Evolutionary conservation across 2,329 filamentous ascomycete species (phyloP).

Genomic region (Xylogone sp.): DNA sequence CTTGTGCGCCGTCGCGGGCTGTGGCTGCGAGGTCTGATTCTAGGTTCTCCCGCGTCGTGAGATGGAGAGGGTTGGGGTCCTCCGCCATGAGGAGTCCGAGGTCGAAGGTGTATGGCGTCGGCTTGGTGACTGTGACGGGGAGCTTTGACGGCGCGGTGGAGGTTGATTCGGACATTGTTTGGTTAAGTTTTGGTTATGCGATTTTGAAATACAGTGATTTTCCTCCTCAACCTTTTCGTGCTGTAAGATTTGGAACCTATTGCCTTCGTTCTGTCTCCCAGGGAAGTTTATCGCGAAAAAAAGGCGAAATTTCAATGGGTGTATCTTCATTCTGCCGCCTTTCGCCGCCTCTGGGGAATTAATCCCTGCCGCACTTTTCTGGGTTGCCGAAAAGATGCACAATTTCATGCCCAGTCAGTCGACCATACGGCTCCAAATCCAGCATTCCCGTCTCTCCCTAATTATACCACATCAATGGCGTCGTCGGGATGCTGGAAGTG

Average conservation of each 20-base stretch:
- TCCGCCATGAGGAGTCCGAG: slow-evolving; percentile 80
- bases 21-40: slow-evolving; percentile 68
- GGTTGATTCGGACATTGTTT: slow-evolving; percentile 24
- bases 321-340: not conserved
- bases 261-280: too few species aligned
- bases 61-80: slow-evolving; percentile 78
- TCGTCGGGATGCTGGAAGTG: slow-evolving; percentile 56
- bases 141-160: slow-evolving; percentile 34
- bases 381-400: not conserved
- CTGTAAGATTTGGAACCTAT: too few species aligned
- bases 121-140: slow-evolving; percentile 69
- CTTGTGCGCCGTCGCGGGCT: slow-evolving; percentile 87
- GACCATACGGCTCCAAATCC: too few species aligned
- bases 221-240: too few species aligned
- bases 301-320: not conserved
- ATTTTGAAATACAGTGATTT: too few species aligned
- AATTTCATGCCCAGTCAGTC: not conserved
- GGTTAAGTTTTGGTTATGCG: too few species aligned
- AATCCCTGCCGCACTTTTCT: not conserved
- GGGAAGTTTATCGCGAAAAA: too few species aligned
- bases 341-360: not conserved
- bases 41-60: slow-evolving; percentile 43
- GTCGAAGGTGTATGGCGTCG: slow-evolving; percentile 89
- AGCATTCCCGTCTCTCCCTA: too few species aligned
- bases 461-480: slow-evolving; percentile 40